Percentiles rank a stretch among this genome's conserved stretches.
These are phyloP conservation scores for Metschnikowia lunata DNA, from an alignment of 805 yeast species.

Conservation along the genomic window DNA sequence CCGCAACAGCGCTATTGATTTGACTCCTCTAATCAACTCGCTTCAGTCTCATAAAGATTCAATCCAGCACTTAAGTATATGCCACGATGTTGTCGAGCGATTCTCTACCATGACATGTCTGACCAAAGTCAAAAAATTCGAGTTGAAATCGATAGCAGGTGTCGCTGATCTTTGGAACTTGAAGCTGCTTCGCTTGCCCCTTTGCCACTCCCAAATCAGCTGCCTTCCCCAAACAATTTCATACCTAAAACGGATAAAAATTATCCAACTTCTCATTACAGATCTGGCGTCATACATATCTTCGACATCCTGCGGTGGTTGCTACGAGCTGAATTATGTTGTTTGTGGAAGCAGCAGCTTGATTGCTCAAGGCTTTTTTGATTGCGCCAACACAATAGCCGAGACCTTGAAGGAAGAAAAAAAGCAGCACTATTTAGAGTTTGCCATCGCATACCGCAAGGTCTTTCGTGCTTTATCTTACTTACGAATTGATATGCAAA, in stretches of 20 bases:
- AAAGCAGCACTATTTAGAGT: slow-evolving; percentile 8
- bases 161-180: slow-evolving; percentile 5
- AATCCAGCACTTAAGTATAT: slow-evolving; percentile 11
- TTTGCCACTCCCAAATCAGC: slow-evolving; percentile 8
- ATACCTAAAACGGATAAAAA: background rate
- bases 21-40: slow-evolving; percentile 10
- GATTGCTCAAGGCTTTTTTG: slow-evolving; percentile 13
- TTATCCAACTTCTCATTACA: slow-evolving; percentile 12
- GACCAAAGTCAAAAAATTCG: slow-evolving; percentile 3
- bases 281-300: slow-evolving; percentile 5
- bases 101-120: slow-evolving; percentile 7
- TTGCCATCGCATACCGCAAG: slow-evolving; percentile 1
- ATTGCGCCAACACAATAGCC: slow-evolving; percentile 11
- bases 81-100: slow-evolving; percentile 11
- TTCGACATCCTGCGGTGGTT: slow-evolving; percentile 7
- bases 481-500: slow-evolving; percentile 12
- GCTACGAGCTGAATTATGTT: slow-evolving; percentile 7
- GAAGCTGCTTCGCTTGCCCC: slow-evolving; percentile 10
- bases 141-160: slow-evolving; percentile 8
- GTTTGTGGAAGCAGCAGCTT: slow-evolving; percentile 11
- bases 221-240: slow-evolving; percentile 4
- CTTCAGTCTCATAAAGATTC: slow-evolving; percentile 10
- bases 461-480: slow-evolving; percentile 1
- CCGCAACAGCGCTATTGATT: slow-evolving; percentile 3
- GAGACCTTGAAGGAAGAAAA: slow-evolving; percentile 5